Evolutionary conservation across 2,329 filamentous ascomycete genomes (phyloP).

Genomic region (Zymoseptoria passerinii): DNA sequence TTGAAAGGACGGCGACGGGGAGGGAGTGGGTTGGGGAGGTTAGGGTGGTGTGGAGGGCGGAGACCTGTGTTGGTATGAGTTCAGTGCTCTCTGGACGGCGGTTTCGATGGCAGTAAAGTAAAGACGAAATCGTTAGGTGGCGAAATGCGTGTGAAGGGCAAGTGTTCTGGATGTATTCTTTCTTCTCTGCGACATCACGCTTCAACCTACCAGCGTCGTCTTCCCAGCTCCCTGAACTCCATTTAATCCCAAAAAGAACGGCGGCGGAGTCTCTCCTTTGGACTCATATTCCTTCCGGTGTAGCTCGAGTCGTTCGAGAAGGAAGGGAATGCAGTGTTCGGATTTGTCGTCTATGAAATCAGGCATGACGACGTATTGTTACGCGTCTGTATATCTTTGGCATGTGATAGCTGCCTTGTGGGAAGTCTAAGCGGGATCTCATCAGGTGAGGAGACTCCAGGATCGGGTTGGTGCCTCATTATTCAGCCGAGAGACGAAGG

Average conservation of each 20-base stretch:
- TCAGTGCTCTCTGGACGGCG: not conserved
- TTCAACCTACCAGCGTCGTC: conserved; percentile 62
- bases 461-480: not conserved
- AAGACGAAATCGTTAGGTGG: not conserved
- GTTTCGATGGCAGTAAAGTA: no score
- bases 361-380: conserved; percentile 31
- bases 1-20: conserved; percentile 63
- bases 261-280: conserved; percentile 38
- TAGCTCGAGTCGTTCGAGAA: conserved; percentile 50
- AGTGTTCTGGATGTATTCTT: not conserved
- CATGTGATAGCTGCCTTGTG: conserved; percentile 9
- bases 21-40: conserved; percentile 50
- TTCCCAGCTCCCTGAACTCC: conserved; percentile 90
- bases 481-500: not conserved
- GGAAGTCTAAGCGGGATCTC: not conserved
- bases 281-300: conserved; percentile 39
- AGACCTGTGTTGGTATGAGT: conserved; percentile 39
- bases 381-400: conserved; percentile 4
- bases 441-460: not conserved
- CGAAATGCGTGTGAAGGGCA: not conserved
- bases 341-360: conserved; percentile 68
- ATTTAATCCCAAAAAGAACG: conserved; percentile 81
- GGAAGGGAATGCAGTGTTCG: conserved; percentile 68
- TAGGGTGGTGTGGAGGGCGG: conserved; percentile 55
- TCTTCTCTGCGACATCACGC: not conserved